Evolutionary conservation across 1,284 basidiomycete genomes (phyloP), one percentile per base, ranked within the genome.

Genomic region (Rhodotorula sp.): DNA sequence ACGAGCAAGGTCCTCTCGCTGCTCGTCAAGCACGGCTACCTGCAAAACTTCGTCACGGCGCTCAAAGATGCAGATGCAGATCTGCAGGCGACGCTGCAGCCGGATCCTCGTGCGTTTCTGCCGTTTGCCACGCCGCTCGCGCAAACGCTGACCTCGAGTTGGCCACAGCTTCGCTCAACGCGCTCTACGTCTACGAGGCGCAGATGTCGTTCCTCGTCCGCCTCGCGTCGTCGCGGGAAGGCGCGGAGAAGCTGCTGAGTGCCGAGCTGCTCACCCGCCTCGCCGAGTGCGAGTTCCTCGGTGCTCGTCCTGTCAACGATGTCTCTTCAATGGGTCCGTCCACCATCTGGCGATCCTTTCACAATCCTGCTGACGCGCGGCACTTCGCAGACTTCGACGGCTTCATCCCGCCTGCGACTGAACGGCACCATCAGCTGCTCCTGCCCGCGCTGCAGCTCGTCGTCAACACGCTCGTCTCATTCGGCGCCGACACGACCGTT

Each of bases 121-220:
- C 41, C 21, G n/a, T n/a, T 12, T 5, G 8, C 5, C 45, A 17
- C 2, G 4, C 7, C 7, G 0, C 7, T 25, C 13, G 10, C 4
- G 17, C 0, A 10, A 17, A 3, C 0, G 14, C 53, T 55, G 3
- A 63, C 61, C 9, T 1, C 3, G 27, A 17, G 34, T 4, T 8
- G 7, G 41, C 70, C 64, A 72, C 73, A 94, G 92, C 92, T 78
- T 91, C 93, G 73, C 83, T 99, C 27, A 96, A 97, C 79, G 86
- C 92, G 0, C 85, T 96, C 59, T 98, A 97, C 82, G 92, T 98
- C 21, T 98, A 96, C 79, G 96, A 98, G 81, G 88, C 94, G 21
- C 94, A 95, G 82, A 89, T 97, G 86, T 90, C 92, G 0, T 85
- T 97, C 74, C 88, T 98, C 67, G 87, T 90, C 44, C 87, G 92